phyloP scores from a whole-genome alignment of 257 asterid genomes.

The Leonotis leonurus region DNA sequence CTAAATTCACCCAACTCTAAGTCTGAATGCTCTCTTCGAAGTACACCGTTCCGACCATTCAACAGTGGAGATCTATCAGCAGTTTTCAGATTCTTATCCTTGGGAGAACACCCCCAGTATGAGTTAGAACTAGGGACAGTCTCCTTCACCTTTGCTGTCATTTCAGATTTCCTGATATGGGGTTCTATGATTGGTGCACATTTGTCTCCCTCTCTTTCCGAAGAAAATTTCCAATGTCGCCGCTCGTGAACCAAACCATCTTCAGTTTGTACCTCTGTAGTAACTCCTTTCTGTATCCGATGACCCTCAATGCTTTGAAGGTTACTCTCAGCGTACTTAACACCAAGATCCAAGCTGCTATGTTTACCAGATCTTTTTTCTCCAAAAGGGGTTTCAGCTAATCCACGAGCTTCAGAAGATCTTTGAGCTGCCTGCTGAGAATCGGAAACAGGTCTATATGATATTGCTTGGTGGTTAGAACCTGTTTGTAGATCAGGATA shows the following conservation, averaged over 20 bases:
- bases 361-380: slow-evolving; percentile 52
- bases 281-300: slow-evolving; percentile 32
- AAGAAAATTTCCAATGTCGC: slow-evolving; percentile 26
- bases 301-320: slow-evolving; percentile 36
- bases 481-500: slow-evolving; percentile 40
- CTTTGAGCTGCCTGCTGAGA: slow-evolving; percentile 42
- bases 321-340: slow-evolving; percentile 46
- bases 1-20: slow-evolving; percentile 94
- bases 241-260: slow-evolving; percentile 30
- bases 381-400: slow-evolving; percentile 31
- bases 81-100: slow-evolving; percentile 34
- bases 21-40: slow-evolving; percentile 73
- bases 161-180: slow-evolving; percentile 35
- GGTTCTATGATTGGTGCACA: slow-evolving; percentile 30
- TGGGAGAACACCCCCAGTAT: slow-evolving; percentile 33
- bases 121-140: slow-evolving; percentile 34
- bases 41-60: slow-evolving; percentile 50
- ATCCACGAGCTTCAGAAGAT: slow-evolving; percentile 34
- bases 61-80: slow-evolving; percentile 38
- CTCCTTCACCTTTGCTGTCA: slow-evolving; percentile 35
- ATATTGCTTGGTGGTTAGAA: slow-evolving; percentile 33
- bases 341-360: slow-evolving; percentile 37
- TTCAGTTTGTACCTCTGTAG: slow-evolving; percentile 34
- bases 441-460: slow-evolving; percentile 39
- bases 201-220: slow-evolving; percentile 44